Evolutionary conservation across 306 rosid species (phyloP).

Genomic region (Gynostemma pentaphyllum): DNA sequence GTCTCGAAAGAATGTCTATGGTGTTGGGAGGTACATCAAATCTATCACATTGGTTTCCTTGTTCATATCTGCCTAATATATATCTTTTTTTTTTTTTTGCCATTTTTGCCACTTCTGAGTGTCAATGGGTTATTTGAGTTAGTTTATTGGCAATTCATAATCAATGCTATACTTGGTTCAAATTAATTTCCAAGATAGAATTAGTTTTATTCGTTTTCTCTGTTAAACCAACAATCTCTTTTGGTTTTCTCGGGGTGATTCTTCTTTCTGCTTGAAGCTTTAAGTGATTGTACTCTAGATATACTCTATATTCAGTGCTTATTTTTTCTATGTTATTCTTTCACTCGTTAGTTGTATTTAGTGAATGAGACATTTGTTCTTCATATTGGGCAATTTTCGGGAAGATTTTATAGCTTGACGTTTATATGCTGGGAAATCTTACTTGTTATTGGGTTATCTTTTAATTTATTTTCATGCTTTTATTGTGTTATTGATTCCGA

Average conservation of each 20-base stretch:
- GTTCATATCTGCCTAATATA: not conserved
- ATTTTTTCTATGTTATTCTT: not conserved
- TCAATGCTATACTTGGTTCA: not conserved
- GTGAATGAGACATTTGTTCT: not conserved
- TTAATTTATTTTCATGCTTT: not conserved
- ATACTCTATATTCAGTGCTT: not conserved
- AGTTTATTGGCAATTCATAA: not conserved
- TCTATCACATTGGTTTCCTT: not conserved
- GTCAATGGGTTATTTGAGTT: not conserved
- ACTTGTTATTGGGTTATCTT: not conserved
- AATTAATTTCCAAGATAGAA: not conserved
- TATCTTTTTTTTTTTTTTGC: not conserved
- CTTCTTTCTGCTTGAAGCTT: not conserved
- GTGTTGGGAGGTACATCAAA: constrained; percentile 88
- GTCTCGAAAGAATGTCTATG: constrained; percentile 61
- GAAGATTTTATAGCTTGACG: not conserved
- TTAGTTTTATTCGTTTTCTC: no score
- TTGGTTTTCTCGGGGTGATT: not conserved
- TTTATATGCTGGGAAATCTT: not conserved
- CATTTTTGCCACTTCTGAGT: not conserved
- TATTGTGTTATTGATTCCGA: not conserved
- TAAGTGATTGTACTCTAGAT: not conserved
- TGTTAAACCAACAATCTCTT: not conserved
- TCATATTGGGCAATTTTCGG: not conserved
- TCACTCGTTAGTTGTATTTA: not conserved